These are phyloP conservation scores for Aquilaria malaccensis DNA, from an alignment of 345 rosid genomes.

Conservation along the genomic window DNA sequence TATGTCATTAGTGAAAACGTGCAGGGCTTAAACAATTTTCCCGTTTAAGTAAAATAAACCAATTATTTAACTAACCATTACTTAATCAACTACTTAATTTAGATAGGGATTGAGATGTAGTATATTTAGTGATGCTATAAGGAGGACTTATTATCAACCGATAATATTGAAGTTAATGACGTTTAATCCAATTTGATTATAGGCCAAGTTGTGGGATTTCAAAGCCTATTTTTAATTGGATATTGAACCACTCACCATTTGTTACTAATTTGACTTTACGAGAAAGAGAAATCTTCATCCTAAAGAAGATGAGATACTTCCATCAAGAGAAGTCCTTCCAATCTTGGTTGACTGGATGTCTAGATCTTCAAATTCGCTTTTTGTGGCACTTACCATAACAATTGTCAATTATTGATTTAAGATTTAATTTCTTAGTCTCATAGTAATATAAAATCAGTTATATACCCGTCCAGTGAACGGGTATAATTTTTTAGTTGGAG, in stretches of 20 bases:
- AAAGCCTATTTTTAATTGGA: not conserved
- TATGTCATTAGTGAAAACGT: constrained; percentile 5
- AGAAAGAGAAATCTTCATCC: constrained; percentile 6
- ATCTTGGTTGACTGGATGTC: constrained; percentile 11
- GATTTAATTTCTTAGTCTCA: no score
- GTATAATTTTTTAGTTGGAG: not conserved
- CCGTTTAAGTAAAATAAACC: constrained; percentile 6
- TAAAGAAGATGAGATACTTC: not conserved
- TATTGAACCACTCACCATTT: constrained; percentile 2
- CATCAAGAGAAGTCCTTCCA: not conserved
- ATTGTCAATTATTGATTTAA: not conserved
- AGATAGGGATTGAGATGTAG: constrained; percentile 4
- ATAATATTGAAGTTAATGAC: not conserved
- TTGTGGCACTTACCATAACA: not conserved
- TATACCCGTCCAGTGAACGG: no score
- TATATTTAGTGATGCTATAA: not conserved
- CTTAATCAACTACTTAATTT: not conserved
- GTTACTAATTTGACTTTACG: constrained; percentile 18
- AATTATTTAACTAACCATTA: not conserved
- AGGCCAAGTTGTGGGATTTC: constrained; percentile 17
- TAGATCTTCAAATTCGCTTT: not conserved
- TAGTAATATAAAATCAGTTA: no score
- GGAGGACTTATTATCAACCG: not conserved
- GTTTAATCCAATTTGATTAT: constrained; percentile 4
- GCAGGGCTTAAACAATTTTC: not conserved